Conservation (phyloP, 805 yeast genomes). For the Schwanniomyces vanrijiae region DNA sequence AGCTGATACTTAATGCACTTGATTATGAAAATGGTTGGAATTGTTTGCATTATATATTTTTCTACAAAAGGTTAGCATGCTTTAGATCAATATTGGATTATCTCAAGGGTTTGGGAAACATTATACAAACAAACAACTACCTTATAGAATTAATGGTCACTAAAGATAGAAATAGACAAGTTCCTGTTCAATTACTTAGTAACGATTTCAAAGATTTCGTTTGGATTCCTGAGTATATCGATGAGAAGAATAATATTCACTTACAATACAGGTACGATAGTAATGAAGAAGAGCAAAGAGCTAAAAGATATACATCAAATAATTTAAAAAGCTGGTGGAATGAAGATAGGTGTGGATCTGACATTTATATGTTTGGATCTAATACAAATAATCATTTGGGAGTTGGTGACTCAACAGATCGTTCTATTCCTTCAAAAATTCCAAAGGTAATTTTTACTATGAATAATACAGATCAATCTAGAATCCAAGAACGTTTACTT, state of each 20-base stretch:
- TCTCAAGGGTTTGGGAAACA: constrained; percentile 11
- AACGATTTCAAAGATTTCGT: constrained; percentile 44
- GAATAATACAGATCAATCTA: constrained; percentile 2
- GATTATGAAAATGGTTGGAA: constrained; percentile 86
- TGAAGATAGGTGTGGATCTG: constrained; percentile 53
- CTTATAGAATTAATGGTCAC: constrained; percentile 43
- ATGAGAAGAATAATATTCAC: constrained; percentile 31
- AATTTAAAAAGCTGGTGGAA: constrained; percentile 40
- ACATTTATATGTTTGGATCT: constrained; percentile 60
- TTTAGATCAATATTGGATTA: constrained; percentile 41
- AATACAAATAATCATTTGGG: constrained; percentile 65
- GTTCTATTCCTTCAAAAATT: constrained; percentile 40
- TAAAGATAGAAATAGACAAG: constrained; percentile 68
- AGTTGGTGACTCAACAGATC: constrained; percentile 58
- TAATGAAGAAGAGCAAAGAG: neutral
- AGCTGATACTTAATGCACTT: constrained; percentile 33
- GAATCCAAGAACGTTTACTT: constrained; percentile 13
- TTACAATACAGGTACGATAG: constrained; percentile 19
- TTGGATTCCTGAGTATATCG: constrained; percentile 44
- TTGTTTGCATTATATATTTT: constrained; percentile 69
- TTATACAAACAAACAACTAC: constrained; percentile 21
- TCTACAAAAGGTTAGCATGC: constrained; percentile 54
- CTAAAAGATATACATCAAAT: neutral
- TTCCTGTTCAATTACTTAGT: constrained; percentile 69
- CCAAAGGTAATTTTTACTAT: constrained; percentile 26